A percentile compares a stretch with the other conserved stretches of the same genome.
These are phyloP conservation scores for Euphorbia tirucalli DNA, from an alignment of 345 rosid species.

Conservation along the genomic window DNA sequence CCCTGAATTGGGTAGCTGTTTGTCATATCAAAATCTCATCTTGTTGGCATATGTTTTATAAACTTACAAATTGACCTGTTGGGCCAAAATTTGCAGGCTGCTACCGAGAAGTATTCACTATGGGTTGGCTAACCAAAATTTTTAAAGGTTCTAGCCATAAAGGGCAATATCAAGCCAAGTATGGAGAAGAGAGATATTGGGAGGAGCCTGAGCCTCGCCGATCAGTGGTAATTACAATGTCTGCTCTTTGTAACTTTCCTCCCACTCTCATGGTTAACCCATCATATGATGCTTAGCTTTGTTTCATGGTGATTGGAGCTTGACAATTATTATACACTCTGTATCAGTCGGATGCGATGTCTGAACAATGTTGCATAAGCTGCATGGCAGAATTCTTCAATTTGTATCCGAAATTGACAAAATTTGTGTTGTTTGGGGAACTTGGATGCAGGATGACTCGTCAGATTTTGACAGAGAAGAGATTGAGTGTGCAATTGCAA, in stretches of 20 bases:
- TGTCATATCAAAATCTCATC: background rate
- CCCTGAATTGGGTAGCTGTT: background rate
- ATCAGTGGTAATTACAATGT: conserved; percentile 50
- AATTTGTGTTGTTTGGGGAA: background rate
- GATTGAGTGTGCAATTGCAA: conserved; percentile 72
- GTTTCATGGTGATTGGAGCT: background rate
- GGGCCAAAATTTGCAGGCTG: conserved; percentile 32
- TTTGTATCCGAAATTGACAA: conserved; percentile 7
- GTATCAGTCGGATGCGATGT: conserved; percentile 10
- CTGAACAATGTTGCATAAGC: conserved; percentile 4
- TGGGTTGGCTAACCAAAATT: conserved; percentile 89
- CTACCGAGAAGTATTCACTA: conserved; percentile 22
- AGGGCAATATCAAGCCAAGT: conserved; percentile 51
- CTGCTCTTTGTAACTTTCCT: conserved; percentile 2
- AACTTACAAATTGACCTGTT: conserved; percentile 24
- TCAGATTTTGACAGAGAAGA: conserved; percentile 83
- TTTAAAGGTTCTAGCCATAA: conserved; percentile 62
- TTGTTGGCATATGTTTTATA: conserved; percentile 3
- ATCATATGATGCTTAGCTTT: background rate
- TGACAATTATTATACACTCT: no score
- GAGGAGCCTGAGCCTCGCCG: conserved; percentile 60
- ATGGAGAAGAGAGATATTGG: conserved; percentile 41
- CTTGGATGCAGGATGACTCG: conserved; percentile 59
- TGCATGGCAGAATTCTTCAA: conserved; percentile 1
- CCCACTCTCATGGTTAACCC: conserved; percentile 1